Percentiles rank a stretch among this genome's conserved stretches.
Conservation (phyloP, 306 rosid genomes). For the Prunus mira region DNA sequence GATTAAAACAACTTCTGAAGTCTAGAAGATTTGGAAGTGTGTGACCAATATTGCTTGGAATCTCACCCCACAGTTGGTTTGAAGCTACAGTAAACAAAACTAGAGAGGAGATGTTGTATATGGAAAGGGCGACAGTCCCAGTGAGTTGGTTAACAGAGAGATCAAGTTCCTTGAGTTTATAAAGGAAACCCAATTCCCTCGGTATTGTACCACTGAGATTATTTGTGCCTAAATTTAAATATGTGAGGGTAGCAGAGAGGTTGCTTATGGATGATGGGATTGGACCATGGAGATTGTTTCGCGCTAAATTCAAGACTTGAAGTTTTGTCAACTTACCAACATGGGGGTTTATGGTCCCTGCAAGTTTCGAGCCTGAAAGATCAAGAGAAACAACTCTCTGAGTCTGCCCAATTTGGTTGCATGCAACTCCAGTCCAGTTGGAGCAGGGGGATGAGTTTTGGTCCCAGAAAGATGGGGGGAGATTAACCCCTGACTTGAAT, state of each 20-base stretch:
- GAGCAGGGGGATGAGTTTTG: constrained; percentile 43
- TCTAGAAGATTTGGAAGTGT: constrained; percentile 52
- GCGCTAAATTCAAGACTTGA: constrained; percentile 41
- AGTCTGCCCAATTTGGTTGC: constrained; percentile 21
- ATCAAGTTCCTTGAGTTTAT: constrained; percentile 48
- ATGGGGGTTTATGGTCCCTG: constrained; percentile 46
- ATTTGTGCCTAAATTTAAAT: constrained; percentile 57
- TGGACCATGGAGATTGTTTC: constrained; percentile 45
- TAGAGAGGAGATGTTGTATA: constrained; percentile 61
- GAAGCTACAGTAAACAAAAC: constrained; percentile 48
- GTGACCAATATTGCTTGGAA: constrained; percentile 51
- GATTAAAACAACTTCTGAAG: constrained; percentile 56
- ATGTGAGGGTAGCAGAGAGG: constrained; percentile 45
- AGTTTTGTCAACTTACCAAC: constrained; percentile 57
- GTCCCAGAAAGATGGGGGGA: constrained; percentile 44
- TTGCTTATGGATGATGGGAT: constrained; percentile 52
- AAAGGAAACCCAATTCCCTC: constrained; percentile 42
- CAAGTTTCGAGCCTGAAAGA: constrained; percentile 46
- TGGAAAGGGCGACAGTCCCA: constrained; percentile 47
- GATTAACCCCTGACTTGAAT: constrained; percentile 38
- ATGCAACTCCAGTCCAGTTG: constrained; percentile 62
- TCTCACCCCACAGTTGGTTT: constrained; percentile 65
- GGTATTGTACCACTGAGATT: constrained; percentile 56
- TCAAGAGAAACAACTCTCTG: constrained; percentile 45
- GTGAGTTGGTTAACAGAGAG: constrained; percentile 47